Evolutionary conservation across 2,329 filamentous ascomycete genomes (phyloP).

Genomic region (Orbilia brochopaga): DNA sequence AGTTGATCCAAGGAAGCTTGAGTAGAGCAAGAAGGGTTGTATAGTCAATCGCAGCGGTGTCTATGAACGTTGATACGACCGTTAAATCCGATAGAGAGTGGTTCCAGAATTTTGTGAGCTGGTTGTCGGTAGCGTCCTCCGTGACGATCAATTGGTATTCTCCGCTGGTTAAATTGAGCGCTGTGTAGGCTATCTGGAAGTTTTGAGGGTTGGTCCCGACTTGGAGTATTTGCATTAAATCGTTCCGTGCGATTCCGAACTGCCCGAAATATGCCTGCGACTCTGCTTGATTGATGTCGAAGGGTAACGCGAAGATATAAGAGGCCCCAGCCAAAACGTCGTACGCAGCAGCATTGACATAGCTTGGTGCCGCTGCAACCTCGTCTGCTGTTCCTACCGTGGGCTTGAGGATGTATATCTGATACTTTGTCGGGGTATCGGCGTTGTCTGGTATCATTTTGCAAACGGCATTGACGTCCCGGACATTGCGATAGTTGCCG

Average conservation of each 20-base stretch:
- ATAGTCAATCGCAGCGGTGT: conserved; percentile 10
- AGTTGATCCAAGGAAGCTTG: conserved; percentile 5
- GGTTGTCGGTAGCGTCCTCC: not conserved
- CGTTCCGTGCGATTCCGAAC: conserved; percentile 1
- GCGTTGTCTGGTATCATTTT: conserved; percentile 8
- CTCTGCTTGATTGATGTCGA: conserved; percentile 5
- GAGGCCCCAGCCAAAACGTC: not conserved
- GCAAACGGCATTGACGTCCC: conserved; percentile 1
- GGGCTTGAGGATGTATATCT: not conserved
- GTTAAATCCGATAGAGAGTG: not conserved
- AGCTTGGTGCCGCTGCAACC: conserved; percentile 8
- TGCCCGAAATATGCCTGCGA: conserved; percentile 11
- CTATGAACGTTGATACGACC: conserved; percentile 7
- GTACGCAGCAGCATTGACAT: conserved; percentile 21
- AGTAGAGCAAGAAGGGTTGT: conserved; percentile 1
- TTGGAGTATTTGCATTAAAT: conserved; percentile 3
- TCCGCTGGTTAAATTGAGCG: not conserved
- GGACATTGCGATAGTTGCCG: conserved; percentile 1
- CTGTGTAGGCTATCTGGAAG: not conserved
- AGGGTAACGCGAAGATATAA: conserved; percentile 7
- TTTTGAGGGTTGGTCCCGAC: not conserved
- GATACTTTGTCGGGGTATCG: not conserved
- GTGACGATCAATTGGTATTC: not conserved
- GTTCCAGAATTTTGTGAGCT: conserved; percentile 9
- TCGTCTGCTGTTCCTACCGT: conserved; percentile 7